Conservation (phyloP, 257 asterid species). For the Mentha longifolia region DNA sequence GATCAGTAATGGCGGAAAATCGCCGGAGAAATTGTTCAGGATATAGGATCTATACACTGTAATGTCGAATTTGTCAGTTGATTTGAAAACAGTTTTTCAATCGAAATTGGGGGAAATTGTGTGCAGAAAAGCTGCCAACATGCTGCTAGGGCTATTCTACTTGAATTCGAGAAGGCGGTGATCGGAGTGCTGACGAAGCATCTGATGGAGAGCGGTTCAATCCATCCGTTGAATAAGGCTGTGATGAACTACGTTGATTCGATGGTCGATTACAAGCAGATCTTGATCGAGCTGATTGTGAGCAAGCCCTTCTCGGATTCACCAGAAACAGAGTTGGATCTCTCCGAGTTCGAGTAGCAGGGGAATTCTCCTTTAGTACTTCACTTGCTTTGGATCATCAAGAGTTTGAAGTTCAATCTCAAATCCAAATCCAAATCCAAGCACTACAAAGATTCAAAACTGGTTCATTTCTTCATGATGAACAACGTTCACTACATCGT, state of each 20-base stretch:
- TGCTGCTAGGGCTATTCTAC: slow-evolving; percentile 63
- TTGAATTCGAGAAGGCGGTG: slow-evolving; percentile 73
- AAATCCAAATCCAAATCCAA: slow-evolving; percentile 65
- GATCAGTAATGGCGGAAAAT: slow-evolving; percentile 60
- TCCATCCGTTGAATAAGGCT: slow-evolving; percentile 72
- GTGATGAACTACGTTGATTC: slow-evolving; percentile 74
- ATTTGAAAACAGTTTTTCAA: slow-evolving; percentile 57
- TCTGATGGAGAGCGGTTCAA: slow-evolving; percentile 70
- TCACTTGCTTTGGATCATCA: slow-evolving; percentile 66
- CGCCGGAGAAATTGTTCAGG: slow-evolving; percentile 79
- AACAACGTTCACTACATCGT: slow-evolving; percentile 74
- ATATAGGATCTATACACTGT: slow-evolving; percentile 68
- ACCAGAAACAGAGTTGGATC: slow-evolving; percentile 49
- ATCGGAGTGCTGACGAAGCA: slow-evolving; percentile 64
- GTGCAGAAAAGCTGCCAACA: slow-evolving; percentile 60
- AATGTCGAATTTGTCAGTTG: slow-evolving; percentile 56
- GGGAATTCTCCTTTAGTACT: slow-evolving; percentile 49
- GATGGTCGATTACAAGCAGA: slow-evolving; percentile 63
- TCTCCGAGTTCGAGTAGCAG: slow-evolving; percentile 47
- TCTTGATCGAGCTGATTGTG: slow-evolving; percentile 53
- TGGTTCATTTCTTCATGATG: slow-evolving; percentile 75
- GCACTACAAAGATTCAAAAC: slow-evolving; percentile 59
- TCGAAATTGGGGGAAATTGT: slow-evolving; percentile 59
- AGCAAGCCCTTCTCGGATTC: slow-evolving; percentile 57
- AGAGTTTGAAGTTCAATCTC: slow-evolving; percentile 58